phyloP scores from a whole-genome alignment of 306 rosid genomes.

The Prunus mira region DNA sequence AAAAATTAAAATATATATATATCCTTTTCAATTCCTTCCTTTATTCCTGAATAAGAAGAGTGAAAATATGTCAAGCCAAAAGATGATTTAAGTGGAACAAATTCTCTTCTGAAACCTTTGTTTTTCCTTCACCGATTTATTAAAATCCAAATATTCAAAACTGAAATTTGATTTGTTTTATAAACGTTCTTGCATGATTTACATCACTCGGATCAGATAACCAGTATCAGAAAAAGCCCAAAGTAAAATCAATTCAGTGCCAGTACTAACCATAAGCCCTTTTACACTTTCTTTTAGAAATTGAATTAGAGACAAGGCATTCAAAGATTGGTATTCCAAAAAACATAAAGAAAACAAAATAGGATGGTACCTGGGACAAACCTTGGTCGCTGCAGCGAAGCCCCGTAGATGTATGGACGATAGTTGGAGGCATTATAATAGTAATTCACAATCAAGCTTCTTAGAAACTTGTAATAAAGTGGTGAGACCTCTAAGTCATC shows the following conservation, averaged over 20 bases:
- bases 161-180: background rate
- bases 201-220: background rate
- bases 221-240: background rate
- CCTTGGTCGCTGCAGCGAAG: conserved; percentile 92
- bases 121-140: background rate
- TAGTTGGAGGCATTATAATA: conserved; percentile 68
- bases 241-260: background rate
- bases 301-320: background rate
- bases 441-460: conserved; percentile 65
- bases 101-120: background rate
- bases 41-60: background rate
- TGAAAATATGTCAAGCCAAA: background rate
- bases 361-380: conserved; percentile 89
- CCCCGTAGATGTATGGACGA: conserved; percentile 78
- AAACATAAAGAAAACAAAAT: conserved; percentile 1
- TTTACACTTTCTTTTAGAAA: background rate
- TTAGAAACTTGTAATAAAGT: conserved; percentile 71
- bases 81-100: background rate
- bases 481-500: conserved; percentile 91
- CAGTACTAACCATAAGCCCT: background rate
- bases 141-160: background rate
- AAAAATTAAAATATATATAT: background rate
- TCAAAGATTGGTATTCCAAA: background rate
- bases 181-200: background rate
- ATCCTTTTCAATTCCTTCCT: background rate